Evolutionary conservation across 257 asterid genomes (phyloP), one percentile per base, ranked within the genome.

Genomic region (Solanum chilense): DNA sequence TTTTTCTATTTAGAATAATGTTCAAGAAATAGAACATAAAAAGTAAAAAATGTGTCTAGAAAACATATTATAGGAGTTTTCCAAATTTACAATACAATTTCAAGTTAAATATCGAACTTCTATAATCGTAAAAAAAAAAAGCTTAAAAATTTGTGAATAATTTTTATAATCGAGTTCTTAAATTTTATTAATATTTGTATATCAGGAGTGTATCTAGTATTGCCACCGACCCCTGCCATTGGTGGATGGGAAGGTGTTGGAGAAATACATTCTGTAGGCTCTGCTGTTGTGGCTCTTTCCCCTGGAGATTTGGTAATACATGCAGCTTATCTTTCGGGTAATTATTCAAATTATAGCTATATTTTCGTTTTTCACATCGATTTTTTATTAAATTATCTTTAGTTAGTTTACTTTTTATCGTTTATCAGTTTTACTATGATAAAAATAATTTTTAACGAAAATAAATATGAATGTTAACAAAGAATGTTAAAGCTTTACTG

Each of bases 191-290:
- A n/a, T 64, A 6, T 5, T 64, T 64, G 27, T 13, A 21, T 21
- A 23, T 33, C 71, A 95, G 99, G 99, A 87, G 98, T 93, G 10
- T 97, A 97, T 90, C 99, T 98, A 35, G 97, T 95, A 88, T 89
- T 97, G 90, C 99, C 99, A 11, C 90, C 94, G 3, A 90, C 93
- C 85, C 99, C 99, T 75, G 93, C 98, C 12, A 90, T 95, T 35
- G 99, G 99, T 16, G 99, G 99, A 52, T 95, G 96, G 85, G 99
- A 95, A 89, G 99, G 99, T 29, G 97, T 97, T 12, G 99, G 98
- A 47, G 98, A 94, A 92, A 93, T 97, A 37, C 91, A 92, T 87
- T 88, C 92, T 25, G 93, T 95, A 2, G 99, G 98, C 70, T 88
- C 97, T 88, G 92, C 94, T 23, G 99, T 97, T 31, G 80, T 91